These are phyloP conservation scores for Diaporthe vexans DNA, from an alignment of 2,329 filamentous ascomycete species.

Conservation along the genomic window DNA sequence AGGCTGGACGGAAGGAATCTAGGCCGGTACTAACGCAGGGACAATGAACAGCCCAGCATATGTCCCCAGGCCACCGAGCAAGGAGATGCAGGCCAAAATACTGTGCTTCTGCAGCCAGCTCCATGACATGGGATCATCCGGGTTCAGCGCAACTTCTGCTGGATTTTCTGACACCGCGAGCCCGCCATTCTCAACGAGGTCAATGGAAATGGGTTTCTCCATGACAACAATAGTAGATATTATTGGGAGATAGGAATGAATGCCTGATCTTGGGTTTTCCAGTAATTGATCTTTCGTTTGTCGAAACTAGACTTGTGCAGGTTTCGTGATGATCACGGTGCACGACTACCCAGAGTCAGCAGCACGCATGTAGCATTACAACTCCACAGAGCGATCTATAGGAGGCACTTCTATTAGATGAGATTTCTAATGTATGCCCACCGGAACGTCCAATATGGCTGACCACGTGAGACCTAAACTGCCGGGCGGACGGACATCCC, in stretches of 20 bases:
- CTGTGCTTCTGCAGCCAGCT: neutral
- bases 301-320: neutral
- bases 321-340: neutral
- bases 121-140: neutral
- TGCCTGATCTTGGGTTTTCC: neutral
- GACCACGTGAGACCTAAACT: neutral
- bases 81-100: neutral
- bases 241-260: neutral
- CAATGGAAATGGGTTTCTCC: neutral
- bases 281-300: neutral
- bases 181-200: neutral
- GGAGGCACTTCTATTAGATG: accelerated
- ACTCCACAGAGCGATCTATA: no score
- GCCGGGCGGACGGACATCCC: slow-evolving; percentile 11
- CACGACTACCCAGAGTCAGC: neutral
- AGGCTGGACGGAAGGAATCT: no score
- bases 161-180: neutral
- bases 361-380: neutral
- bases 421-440: no score
- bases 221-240: neutral
- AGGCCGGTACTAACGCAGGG: neutral
- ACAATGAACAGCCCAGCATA: neutral
- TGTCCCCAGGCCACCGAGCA: neutral
- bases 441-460: neutral
- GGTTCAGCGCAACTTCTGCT: neutral